phyloP scores from a whole-genome alignment of 495 filamentous ascomycete genomes.

The Penicilliopsis zonata region DNA sequence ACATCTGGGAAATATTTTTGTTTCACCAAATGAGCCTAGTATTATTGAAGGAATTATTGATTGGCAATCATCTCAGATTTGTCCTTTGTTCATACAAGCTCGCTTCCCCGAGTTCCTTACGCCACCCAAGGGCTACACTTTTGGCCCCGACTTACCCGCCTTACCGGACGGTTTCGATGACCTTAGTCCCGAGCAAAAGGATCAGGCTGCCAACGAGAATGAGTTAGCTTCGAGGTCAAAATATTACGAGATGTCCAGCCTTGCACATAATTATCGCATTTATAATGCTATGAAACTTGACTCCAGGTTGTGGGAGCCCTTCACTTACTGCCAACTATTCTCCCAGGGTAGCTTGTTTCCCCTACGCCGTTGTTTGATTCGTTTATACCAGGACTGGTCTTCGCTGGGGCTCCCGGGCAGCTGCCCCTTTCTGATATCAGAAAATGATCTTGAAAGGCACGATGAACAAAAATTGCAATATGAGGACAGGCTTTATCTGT shows the following conservation, averaged over 20 bases:
- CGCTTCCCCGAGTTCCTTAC: slow-evolving; percentile 11
- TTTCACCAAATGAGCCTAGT: slow-evolving; percentile 8
- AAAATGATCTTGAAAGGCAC: slow-evolving; percentile 14
- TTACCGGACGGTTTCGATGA: slow-evolving; percentile 9
- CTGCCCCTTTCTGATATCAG: slow-evolving; percentile 15
- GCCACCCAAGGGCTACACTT: slow-evolving; percentile 10
- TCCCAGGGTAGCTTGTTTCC: slow-evolving; percentile 8
- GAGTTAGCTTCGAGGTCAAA: slow-evolving; percentile 8
- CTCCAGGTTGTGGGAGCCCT: slow-evolving; percentile 10
- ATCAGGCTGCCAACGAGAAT: slow-evolving; percentile 5
- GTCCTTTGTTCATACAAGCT: slow-evolving; percentile 13
- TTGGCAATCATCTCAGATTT: slow-evolving; percentile 11
- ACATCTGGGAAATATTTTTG: slow-evolving; percentile 16
- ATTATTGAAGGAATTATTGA: slow-evolving; percentile 13
- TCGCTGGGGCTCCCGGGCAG: slow-evolving; percentile 9
- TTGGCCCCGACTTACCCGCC: slow-evolving; percentile 6
- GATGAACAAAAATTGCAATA: slow-evolving; percentile 5
- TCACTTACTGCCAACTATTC: slow-evolving; percentile 9
- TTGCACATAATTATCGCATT: slow-evolving; percentile 7
- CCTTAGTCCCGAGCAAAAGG: slow-evolving; percentile 5
- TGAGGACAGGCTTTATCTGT: slow-evolving; percentile 9
- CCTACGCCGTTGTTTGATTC: slow-evolving; percentile 9
- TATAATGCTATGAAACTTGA: slow-evolving; percentile 10
- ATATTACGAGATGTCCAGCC: slow-evolving; percentile 10
- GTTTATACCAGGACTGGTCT: slow-evolving; percentile 11